Evolutionary conservation across 169 alveolate species (phyloP).

Genomic region (Eimeria sp.): DNA sequence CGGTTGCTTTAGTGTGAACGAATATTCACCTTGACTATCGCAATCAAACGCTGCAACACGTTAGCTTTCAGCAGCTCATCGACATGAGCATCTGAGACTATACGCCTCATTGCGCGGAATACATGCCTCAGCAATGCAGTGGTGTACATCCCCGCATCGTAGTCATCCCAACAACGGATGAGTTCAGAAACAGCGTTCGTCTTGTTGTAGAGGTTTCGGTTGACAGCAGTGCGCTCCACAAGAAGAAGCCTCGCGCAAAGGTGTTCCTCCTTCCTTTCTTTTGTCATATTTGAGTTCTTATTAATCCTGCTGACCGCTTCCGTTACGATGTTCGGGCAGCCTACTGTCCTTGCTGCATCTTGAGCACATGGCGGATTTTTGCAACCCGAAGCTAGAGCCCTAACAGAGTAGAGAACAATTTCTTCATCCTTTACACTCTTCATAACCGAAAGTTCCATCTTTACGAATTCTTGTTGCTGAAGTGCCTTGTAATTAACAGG

Average conservation of each 20-base stretch:
- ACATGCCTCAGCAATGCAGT: constrained; percentile 80
- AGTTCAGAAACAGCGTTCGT: constrained; percentile 81
- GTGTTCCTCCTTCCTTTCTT: constrained; percentile 80
- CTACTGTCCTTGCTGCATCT: constrained; percentile 77
- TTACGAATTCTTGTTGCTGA: constrained; percentile 78
- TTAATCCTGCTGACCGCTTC: constrained; percentile 68
- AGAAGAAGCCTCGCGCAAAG: constrained; percentile 73
- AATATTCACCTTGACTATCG: constrained; percentile 24
- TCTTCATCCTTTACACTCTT: constrained; percentile 81
- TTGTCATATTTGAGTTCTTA: constrained; percentile 36
- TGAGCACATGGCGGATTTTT: constrained; percentile 79
- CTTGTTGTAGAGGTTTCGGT: constrained; percentile 80
- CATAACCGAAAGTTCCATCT: constrained; percentile 70
- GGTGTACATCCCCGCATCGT: constrained; percentile 76
- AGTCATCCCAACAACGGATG: constrained; percentile 79
- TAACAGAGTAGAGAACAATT: constrained; percentile 79
- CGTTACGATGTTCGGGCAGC: constrained; percentile 76
- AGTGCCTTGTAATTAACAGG: constrained; percentile 77
- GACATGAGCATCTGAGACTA: constrained; percentile 81
- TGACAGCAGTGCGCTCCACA: constrained; percentile 83
- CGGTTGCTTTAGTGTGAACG: background rate
- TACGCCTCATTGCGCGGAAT: constrained; percentile 83
- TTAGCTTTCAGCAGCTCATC: constrained; percentile 82
- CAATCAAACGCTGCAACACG: constrained; percentile 81
- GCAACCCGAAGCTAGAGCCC: constrained; percentile 79